Evolutionary conservation across 495 filamentous ascomycete genomes (phyloP), one percentile per base, ranked within the genome.

Genomic region (Aspergillus homomorphus): DNA sequence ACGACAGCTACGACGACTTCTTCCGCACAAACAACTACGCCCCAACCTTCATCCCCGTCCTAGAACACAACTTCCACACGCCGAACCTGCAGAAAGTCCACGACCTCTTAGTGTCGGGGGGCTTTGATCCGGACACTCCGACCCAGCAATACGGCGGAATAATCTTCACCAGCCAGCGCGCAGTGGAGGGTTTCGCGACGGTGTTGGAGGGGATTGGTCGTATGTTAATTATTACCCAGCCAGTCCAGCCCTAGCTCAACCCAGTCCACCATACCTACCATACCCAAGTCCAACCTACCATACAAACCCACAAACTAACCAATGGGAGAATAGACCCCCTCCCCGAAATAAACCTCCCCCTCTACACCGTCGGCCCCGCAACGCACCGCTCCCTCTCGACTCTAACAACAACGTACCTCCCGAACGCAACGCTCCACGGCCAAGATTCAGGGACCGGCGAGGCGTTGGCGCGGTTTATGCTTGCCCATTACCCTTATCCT

Each of bases 301-400:
- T 16, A 49, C 20, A 24, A 10, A 48, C 6, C 45, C 23, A 20
- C 10, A 6, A 21, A 49, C 45, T 22, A 20, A 19, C 45, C 44
- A 46, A 57, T 60, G 18, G n/a, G n/a, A 41, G 53, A 45, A 62
- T 66, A 72, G 52, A 4, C 55, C 42, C 21, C 82, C 70, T 75
- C 76, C 71, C 70, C 72, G 53, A 74, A 77, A 51, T 66, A 79
- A 30, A 10, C 44, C 66, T 89, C 45, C 82, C 85, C 23, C 74
- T 96, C 19, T 98, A 97, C 71, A 90, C 88, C 38, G 94, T 98
- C 57, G 94, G 94, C 0, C 93, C 94, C 8, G 94, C 94, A 4
- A 98, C 94, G 6, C 88, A 86, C 10, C 81, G 86, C 24, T 85
- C 89, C 5, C 73, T 96, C 41, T 75, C 76, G 44, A 81, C 85